phyloP scores from a whole-genome alignment of 768 basidiomycete species.

The Pilatotrama ljubarskyi region DNA sequence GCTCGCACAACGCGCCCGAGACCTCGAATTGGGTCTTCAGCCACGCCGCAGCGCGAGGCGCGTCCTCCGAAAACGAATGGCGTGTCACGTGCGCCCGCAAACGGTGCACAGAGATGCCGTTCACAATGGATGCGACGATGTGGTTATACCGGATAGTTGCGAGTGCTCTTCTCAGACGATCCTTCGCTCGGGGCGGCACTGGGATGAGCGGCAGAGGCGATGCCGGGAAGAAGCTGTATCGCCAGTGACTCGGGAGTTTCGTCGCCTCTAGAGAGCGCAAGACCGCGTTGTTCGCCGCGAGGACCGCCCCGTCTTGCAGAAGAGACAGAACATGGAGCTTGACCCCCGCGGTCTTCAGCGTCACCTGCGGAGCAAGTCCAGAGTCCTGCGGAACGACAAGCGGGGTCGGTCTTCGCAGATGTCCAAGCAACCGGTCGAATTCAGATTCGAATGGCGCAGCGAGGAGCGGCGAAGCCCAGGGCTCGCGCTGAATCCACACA shows the following conservation, averaged over 20 bases:
- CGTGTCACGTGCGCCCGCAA: constrained; percentile 74
- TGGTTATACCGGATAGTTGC: constrained; percentile 65
- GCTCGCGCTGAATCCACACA: constrained; percentile 59
- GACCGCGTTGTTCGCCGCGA: constrained; percentile 40
- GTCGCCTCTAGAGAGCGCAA: constrained; percentile 38
- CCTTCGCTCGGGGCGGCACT: constrained; percentile 54
- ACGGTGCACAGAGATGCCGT: constrained; percentile 62
- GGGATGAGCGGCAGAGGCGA: constrained; percentile 49
- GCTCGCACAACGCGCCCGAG: constrained; percentile 72
- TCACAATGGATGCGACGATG: constrained; percentile 63
- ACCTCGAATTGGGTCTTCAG: constrained; percentile 70
- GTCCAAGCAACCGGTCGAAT: not conserved
- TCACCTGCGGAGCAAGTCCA: not conserved
- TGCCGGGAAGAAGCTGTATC: constrained; percentile 59
- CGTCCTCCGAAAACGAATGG: constrained; percentile 76
- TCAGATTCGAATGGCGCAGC: constrained; percentile 28
- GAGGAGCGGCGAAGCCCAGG: constrained; percentile 44
- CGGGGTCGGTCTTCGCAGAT: not conserved
- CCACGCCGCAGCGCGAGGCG: constrained; percentile 67
- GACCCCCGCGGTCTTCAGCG: not conserved
- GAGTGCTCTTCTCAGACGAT: constrained; percentile 58
- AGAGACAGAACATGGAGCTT: constrained; percentile 38
- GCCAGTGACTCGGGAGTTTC: constrained; percentile 69
- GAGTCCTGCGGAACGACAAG: too few species aligned
- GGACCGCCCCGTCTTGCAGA: constrained; percentile 44